Evolutionary conservation across 768 basidiomycete genomes (phyloP).

Genomic region (Amanita fuliginea): DNA sequence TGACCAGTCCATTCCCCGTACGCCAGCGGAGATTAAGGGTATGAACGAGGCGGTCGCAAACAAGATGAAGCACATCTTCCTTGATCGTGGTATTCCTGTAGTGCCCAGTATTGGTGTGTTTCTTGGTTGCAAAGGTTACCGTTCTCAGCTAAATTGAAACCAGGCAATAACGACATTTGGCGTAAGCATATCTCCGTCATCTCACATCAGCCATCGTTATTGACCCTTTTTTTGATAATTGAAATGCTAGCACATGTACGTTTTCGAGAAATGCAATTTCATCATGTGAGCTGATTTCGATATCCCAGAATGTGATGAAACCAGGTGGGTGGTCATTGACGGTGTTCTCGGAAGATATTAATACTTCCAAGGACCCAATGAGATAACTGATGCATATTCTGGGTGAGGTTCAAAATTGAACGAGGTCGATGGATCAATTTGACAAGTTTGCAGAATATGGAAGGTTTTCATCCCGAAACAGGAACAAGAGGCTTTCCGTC

Average conservation of each 20-base stretch:
- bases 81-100: conserved; percentile 59
- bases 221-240: conserved; percentile 2
- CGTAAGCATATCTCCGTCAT: conserved; percentile 36
- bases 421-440: conserved; percentile 9
- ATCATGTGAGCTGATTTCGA: conserved; percentile 8
- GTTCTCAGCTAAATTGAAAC: conserved; percentile 3
- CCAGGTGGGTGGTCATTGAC: conserved; percentile 30
- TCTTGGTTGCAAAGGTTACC: neutral
- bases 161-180: conserved; percentile 90
- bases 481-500: conserved; percentile 69
- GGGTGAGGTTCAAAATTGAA: conserved; percentile 33
- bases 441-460: conserved; percentile 57
- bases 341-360: conserved; percentile 4
- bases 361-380: conserved; percentile 44
- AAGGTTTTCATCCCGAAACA: conserved; percentile 68
- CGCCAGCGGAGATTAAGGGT: conserved; percentile 66
- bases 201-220: conserved; percentile 9
- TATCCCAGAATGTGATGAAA: conserved; percentile 48
- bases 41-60: conserved; percentile 57
- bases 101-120: conserved; percentile 66
- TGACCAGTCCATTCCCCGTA: conserved; percentile 72
- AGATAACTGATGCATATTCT: conserved; percentile 55
- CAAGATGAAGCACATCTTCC: conserved; percentile 69
- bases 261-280: conserved; percentile 8
- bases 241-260: conserved; percentile 44